Conservation (phyloP, 176 grass and related monocot genomes). For the Phyllostachys edulis region DNA sequence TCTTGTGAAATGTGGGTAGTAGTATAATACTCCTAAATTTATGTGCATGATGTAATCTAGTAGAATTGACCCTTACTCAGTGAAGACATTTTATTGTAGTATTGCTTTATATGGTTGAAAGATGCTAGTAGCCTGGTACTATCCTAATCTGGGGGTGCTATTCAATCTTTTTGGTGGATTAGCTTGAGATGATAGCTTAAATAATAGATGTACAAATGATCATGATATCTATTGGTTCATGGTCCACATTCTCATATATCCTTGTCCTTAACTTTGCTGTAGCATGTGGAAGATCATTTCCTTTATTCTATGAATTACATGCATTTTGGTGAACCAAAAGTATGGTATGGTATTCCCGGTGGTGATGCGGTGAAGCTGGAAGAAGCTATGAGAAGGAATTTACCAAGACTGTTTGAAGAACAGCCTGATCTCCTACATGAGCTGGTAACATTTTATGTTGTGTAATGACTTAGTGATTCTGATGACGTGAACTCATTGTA, state of each 20-base stretch:
- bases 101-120: neutral
- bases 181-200: neutral
- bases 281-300: constrained; percentile 99
- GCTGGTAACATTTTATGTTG: constrained; percentile 55
- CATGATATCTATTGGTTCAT: constrained; percentile 4
- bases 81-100: neutral
- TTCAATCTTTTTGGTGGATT: neutral
- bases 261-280: constrained; percentile 12
- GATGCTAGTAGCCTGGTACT: neutral
- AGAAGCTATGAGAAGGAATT: constrained; percentile 84
- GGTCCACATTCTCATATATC: constrained; percentile 10
- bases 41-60: neutral
- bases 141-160: neutral
- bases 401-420: constrained; percentile 86
- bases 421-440: constrained; percentile 96
- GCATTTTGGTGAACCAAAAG: constrained; percentile 96
- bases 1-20: constrained; percentile 22
- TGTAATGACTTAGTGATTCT: constrained; percentile 21
- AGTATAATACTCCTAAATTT: neutral
- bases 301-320: constrained; percentile 97
- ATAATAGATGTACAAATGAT: neutral
- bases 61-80: neutral
- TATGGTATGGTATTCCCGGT: constrained; percentile 90
- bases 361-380: constrained; percentile 74
- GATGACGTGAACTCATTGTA: neutral